Evolutionary conservation across 1,139 yeast genomes (phyloP), one percentile per base, ranked within the genome.

Genomic region (Hyphopichia burtonii): DNA sequence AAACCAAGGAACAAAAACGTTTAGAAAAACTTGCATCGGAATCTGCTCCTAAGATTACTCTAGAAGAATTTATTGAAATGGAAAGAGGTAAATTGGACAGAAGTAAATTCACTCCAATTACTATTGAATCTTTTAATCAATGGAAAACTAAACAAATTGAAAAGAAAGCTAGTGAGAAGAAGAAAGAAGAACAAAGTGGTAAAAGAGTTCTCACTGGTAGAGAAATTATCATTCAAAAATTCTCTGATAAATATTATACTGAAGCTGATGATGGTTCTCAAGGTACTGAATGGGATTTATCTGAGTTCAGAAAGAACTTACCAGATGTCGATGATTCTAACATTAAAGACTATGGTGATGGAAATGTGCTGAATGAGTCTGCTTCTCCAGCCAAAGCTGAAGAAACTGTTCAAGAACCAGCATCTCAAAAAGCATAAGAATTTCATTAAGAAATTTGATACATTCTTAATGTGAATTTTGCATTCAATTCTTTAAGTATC

Each of bases 41-140:
- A 40, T 75, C 80, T 45, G 90, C 88, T 56, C 96, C 96, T 42
- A 84, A 86, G 71, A 87, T 94, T 56, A 88, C 98, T 1, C 74
- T 94, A 55, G 99, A 94, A 66, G 99, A 94, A 50, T 93, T 93
- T 63, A 81, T 94, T 51, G 99, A 94, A 62, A 81, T 94, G 45
- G 99, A 93, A 68, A 83, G 98, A 68, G 86, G 82, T 50, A 84
- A 83, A 59, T 74, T 94, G 59, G 96, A 95, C 55, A 83, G 74
- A 61, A 69, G 78, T 44, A 77, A 81, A 40, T 77, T 90, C 58
- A 91, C 97, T 2, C 97, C 98, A 25, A 90, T 94, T 47, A 91
- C 96, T 1, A 70, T 81, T 31, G 91, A 86, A 46, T 63, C 90
- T n/a, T 94, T 94, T 63, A 77, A 77, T 34, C 77, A 77, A 56